A percentile compares a stretch with the other conserved stretches of the same genome.
phyloP scores from a whole-genome alignment of 345 rosid genomes.

The Euphorbia pulcherrima region DNA sequence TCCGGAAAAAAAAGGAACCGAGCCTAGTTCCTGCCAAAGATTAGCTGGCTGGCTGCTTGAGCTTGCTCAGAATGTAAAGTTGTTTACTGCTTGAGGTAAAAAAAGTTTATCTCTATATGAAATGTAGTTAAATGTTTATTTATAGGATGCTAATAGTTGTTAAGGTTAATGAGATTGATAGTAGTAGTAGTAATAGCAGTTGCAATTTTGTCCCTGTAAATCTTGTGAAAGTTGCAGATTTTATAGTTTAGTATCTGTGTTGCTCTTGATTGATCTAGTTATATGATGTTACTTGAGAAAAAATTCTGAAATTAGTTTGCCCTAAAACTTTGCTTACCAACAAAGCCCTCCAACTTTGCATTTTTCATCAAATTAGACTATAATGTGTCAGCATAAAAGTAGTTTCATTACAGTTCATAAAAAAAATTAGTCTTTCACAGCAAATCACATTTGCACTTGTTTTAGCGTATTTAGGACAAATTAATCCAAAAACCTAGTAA shows the following conservation, averaged over 20 bases:
- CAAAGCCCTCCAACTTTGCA: too few relatives aligned
- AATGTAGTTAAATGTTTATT: constrained; percentile 10
- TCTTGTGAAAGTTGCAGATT: constrained; percentile 1
- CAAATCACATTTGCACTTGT: too few relatives aligned
- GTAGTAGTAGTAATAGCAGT: too few relatives aligned
- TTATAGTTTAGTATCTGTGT: neutral
- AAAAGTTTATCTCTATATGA: constrained; percentile 1
- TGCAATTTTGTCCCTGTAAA: constrained; percentile 17
- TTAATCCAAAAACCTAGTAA: too few relatives aligned
- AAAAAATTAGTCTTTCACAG: too few relatives aligned
- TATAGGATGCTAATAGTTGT: constrained; percentile 9
- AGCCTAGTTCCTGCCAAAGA: constrained; percentile 7
- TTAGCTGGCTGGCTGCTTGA: constrained; percentile 5
- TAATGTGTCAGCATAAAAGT: too few relatives aligned
- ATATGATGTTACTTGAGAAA: neutral
- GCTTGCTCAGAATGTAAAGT: constrained; percentile 23
- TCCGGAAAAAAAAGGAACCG: constrained; percentile 12
- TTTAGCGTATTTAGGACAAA: too few relatives aligned
- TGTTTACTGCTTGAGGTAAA: constrained; percentile 16
- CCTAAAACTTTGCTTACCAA: too few relatives aligned
- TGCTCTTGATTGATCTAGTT: neutral
- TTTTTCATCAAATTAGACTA: too few relatives aligned
- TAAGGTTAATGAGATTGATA: neutral
- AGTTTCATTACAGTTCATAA: too few relatives aligned
- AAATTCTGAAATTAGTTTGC: too few relatives aligned